Evolutionary conservation across 2,329 filamentous ascomycete genomes (phyloP), one percentile per base, ranked within the genome.

Genomic region (Calonectria crousiana): DNA sequence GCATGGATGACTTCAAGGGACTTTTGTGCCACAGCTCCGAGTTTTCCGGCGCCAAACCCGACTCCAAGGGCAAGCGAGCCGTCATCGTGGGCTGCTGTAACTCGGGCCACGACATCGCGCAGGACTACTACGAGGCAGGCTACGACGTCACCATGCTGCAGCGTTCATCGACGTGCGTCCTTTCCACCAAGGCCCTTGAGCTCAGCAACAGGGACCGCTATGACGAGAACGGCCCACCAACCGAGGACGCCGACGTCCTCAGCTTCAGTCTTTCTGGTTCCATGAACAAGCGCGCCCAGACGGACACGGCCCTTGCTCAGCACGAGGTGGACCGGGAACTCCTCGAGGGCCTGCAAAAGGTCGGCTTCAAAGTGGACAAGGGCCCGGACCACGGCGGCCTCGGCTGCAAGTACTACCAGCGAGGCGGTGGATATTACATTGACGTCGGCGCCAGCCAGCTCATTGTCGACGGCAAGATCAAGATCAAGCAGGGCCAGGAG

Each of bases 81-180:
- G 56, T 62, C 23, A 62, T 62, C 36, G 56, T 62, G 32, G 56
- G 56, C 23, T 62, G 56, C 56, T 62, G 56, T 4, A 62, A 62
- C 16, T 62, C 56, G 3, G 56, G 14, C 9, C 56, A 62, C 23
- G 56, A 62, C 16, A 62, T 62, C 8, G 56, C 56, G 1, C 56
- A 62, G n/a, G 56, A 62, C 26, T 62, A 62, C 56, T 62, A 62
- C 36, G 56, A 62, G 56, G 38, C 56, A 20, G 56, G 56, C 23
- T 62, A 62, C 23, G 56, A 62, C 10, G 56, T 62, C 34, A 62
- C 56, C 13, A 62, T 62, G 56, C 36, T 62, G 23, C 56, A 62
- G 14, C 56, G 56, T 8, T 62, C 56, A 2, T 62, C 56, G 14
- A 62, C 56, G 11, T 62, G 56, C 23, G 56, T 62, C 32, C 36